Conservation (phyloP, 768 basidiomycete species). For the Mycena amicta region DNA sequence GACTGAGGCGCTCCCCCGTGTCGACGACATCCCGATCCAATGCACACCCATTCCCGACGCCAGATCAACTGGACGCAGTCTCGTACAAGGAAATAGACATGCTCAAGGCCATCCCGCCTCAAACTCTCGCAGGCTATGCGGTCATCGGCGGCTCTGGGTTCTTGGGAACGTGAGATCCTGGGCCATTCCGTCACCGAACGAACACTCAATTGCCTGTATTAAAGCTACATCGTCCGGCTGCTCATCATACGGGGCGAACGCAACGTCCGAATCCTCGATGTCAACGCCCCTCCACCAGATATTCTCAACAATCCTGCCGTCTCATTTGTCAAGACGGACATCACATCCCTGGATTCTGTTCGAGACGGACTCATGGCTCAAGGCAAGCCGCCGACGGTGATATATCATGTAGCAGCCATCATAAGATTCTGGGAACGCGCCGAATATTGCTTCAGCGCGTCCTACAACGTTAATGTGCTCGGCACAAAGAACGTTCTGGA, state of each 20-base stretch:
- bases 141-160: slow-evolving; percentile 37
- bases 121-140: slow-evolving; percentile 30
- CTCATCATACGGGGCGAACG: slow-evolving; percentile 38
- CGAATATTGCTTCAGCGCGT: slow-evolving; percentile 41
- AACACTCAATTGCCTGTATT: background rate
- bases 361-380: slow-evolving; percentile 27
- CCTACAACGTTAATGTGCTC: slow-evolving; percentile 49
- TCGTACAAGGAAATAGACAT: slow-evolving; percentile 33
- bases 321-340: slow-evolving; percentile 33
- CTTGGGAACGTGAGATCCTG: slow-evolving; percentile 30
- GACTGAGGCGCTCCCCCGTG: slow-evolving; percentile 10
- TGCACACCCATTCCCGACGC: slow-evolving; percentile 1
- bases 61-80: slow-evolving; percentile 24
- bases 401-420: slow-evolving; percentile 58
- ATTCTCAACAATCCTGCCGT: slow-evolving; percentile 30
- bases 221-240: slow-evolving; percentile 36
- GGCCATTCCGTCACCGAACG: background rate
- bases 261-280: slow-evolving; percentile 34
- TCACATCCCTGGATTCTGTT: slow-evolving; percentile 32
- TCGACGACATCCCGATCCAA: slow-evolving; percentile 9
- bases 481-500: slow-evolving; percentile 53
- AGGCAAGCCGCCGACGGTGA: slow-evolving; percentile 44
- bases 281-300: slow-evolving; percentile 28
- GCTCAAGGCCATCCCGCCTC: slow-evolving; percentile 27
- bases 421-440: slow-evolving; percentile 62